These are phyloP conservation scores for Oxyria digyna DNA, from an alignment of 148 eudicot species.

Conservation along the genomic window DNA sequence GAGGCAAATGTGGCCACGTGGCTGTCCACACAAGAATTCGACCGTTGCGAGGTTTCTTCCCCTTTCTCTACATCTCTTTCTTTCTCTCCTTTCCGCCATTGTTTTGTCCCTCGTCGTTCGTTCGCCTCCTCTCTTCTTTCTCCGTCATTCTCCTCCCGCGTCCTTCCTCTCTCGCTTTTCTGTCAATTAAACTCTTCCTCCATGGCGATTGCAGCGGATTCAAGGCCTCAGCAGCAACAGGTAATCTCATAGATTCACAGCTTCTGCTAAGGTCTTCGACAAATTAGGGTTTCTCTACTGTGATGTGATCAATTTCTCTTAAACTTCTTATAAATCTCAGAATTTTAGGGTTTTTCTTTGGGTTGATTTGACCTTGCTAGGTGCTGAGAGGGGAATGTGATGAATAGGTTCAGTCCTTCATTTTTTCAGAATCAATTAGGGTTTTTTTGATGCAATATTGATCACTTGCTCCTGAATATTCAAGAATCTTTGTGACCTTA, in stretches of 20 bases:
- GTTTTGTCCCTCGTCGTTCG: background rate
- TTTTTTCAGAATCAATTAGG: background rate
- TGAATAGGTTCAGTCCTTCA: background rate
- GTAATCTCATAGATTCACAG: conserved; percentile 13
- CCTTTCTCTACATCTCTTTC: background rate
- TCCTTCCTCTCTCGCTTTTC: conserved; percentile 9
- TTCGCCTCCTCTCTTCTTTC: background rate
- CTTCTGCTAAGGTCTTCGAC: background rate
- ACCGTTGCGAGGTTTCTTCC: conserved; percentile 22
- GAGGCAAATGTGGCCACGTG: conserved; percentile 20
- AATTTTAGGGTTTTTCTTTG: background rate
- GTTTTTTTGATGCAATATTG: background rate
- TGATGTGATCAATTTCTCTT: background rate
- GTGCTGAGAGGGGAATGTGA: background rate
- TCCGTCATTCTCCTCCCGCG: background rate
- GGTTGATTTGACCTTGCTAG: background rate
- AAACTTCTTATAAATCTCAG: background rate
- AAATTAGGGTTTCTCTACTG: background rate
- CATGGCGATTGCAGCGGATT: conserved; percentile 45
- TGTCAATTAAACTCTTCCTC: background rate
- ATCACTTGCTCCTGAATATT: too few species aligned
- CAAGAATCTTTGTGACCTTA: too few species aligned
- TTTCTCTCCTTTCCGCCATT: background rate
- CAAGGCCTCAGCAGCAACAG: conserved; percentile 30
- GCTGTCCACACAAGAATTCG: conserved; percentile 14